Conservation (phyloP, 2,329 filamentous ascomycete genomes). For the Ascochyta pisi region DNA sequence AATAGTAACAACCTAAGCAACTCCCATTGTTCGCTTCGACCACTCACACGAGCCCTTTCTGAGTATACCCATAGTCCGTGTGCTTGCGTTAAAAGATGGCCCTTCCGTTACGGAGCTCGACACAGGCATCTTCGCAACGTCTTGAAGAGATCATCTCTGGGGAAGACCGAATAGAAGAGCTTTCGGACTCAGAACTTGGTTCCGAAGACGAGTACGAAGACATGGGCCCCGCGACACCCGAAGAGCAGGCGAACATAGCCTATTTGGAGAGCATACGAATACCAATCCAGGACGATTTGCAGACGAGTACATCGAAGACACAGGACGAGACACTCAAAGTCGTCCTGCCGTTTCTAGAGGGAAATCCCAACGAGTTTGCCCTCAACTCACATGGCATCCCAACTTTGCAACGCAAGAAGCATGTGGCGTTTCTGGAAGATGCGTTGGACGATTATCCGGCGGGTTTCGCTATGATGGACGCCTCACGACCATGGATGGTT, state of each 20-base stretch:
- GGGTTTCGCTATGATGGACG: slow-evolving; percentile 77
- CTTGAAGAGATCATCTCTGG: slow-evolving; percentile 37
- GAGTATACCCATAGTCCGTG: slow-evolving; percentile 9
- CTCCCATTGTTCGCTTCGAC: slow-evolving; percentile 35
- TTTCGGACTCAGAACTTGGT: slow-evolving; percentile 38
- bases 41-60: slow-evolving; percentile 27
- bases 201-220: slow-evolving; percentile 46
- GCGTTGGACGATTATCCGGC: slow-evolving; percentile 68
- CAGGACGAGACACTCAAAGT: slow-evolving; percentile 73
- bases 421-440: slow-evolving; percentile 67
- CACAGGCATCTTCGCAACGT: slow-evolving; percentile 30
- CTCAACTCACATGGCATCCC: slow-evolving; percentile 78
- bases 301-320: slow-evolving; percentile 70
- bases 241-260: slow-evolving; percentile 39
- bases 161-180: slow-evolving; percentile 43
- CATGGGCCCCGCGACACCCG: slow-evolving; percentile 37
- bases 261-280: slow-evolving; percentile 50
- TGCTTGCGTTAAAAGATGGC: slow-evolving; percentile 34
- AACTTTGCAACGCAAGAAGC: slow-evolving; percentile 68
- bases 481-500: slow-evolving; percentile 89
- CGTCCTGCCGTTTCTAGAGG: slow-evolving; percentile 71
- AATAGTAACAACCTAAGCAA: slow-evolving; percentile 35
- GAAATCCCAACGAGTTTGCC: slow-evolving; percentile 57
- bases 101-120: slow-evolving; percentile 26
- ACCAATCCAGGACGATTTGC: slow-evolving; percentile 68